phyloP scores from a whole-genome alignment of 2,329 filamentous ascomycete genomes.

The Penicillium capsulatum region DNA sequence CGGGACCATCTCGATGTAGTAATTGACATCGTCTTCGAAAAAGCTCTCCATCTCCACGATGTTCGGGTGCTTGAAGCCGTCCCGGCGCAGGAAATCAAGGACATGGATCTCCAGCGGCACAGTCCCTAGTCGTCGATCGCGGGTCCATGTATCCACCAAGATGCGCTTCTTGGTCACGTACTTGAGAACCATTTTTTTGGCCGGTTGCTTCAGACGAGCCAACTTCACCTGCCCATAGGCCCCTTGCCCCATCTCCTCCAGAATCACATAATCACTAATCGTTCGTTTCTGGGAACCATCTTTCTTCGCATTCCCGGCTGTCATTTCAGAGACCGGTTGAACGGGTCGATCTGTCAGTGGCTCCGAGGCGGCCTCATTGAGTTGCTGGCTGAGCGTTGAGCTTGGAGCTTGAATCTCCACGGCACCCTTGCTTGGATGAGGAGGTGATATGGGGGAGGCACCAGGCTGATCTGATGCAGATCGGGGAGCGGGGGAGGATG shows the following conservation, averaged over 20 bases:
- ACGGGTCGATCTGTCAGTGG: conserved; percentile 42
- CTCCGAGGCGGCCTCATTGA: conserved; percentile 47
- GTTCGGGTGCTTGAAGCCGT: conserved; percentile 60
- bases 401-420: conserved; percentile 39
- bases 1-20: conserved; percentile 96
- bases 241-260: conserved; percentile 98
- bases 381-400: conserved; percentile 50
- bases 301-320: conserved; percentile 22
- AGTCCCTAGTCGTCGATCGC: conserved; percentile 85
- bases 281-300: conserved; percentile 63
- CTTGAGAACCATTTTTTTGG: conserved; percentile 87
- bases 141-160: conserved; percentile 95
- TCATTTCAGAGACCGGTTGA: conserved; percentile 33
- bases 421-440: conserved; percentile 24
- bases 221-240: conserved; percentile 98
- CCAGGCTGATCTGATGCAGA: conserved; percentile 72
- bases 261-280: conserved; percentile 83
- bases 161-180: conserved; percentile 97
- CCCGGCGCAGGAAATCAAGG: conserved; percentile 81
- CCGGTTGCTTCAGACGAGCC: conserved; percentile 71
- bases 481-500: conserved; percentile 69
- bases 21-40: conserved; percentile 67
- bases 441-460: conserved; percentile 6
- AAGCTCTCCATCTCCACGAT: conserved; percentile 67
- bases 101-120: conserved; percentile 97